Evolutionary conservation across 164 flowering plant genomes (phyloP).

Genomic region (Stephania japonica): DNA sequence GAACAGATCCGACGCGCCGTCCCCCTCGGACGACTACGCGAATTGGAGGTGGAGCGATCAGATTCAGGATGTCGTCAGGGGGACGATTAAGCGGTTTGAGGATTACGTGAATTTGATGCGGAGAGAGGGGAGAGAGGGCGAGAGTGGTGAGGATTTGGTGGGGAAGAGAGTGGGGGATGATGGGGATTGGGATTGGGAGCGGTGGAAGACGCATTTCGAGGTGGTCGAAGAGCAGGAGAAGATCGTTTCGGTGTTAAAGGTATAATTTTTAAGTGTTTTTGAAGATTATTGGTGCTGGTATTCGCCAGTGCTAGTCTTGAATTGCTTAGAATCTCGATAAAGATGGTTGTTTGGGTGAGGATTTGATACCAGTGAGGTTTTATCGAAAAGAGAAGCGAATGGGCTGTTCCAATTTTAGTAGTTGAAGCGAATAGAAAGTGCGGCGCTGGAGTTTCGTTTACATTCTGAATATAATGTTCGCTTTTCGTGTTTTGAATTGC

Average conservation of each 20-base stretch:
- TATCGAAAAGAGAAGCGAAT: neutral
- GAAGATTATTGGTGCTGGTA: neutral
- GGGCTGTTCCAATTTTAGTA: neutral
- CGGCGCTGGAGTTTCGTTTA: no score
- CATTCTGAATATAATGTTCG: neutral
- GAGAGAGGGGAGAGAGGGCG: constrained; percentile 10
- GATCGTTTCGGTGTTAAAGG: constrained; percentile 66
- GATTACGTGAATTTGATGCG: constrained; percentile 27
- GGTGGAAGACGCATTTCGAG: constrained; percentile 74
- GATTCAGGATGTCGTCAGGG: constrained; percentile 35
- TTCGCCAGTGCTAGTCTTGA: neutral
- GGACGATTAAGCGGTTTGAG: constrained; percentile 36
- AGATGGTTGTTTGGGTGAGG: no score
- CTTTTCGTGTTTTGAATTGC: neutral
- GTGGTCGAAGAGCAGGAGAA: constrained; percentile 75
- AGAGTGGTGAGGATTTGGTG: constrained; percentile 1
- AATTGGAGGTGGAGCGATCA: constrained; percentile 46
- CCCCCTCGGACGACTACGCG: constrained; percentile 21
- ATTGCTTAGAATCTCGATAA: neutral
- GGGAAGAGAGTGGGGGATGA: constrained; percentile 13
- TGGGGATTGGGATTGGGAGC: constrained; percentile 84
- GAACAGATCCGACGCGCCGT: constrained; percentile 18
- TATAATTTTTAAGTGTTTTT: constrained; percentile 12
- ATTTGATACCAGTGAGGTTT: no score
- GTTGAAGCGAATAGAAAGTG: neutral